Evolutionary conservation across 2,329 filamentous ascomycete species (phyloP).

Genomic region (Geoglossum cookeanum): DNA sequence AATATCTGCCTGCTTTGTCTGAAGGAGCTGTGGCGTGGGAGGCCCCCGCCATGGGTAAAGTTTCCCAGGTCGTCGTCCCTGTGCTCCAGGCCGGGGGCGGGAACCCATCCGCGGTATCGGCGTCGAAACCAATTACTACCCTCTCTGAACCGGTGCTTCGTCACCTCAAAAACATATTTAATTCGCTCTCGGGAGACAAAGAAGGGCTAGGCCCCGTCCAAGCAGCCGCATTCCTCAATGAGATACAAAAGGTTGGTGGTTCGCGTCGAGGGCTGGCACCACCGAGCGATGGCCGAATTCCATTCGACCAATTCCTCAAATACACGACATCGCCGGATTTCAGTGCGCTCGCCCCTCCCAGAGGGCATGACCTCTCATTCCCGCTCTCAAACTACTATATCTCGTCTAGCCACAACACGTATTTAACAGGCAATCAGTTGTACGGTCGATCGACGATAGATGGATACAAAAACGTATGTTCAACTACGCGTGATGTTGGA

Average conservation of each 20-base stretch:
- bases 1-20: neutral
- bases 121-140: neutral
- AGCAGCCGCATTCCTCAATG: neutral
- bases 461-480: slow-evolving; percentile 53
- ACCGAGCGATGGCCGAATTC: neutral
- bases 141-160: neutral
- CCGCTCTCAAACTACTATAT: slow-evolving; percentile 84
- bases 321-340: slow-evolving; percentile 29
- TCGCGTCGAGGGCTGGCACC: neutral
- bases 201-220: neutral
- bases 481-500: neutral
- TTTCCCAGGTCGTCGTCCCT: neutral
- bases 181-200: neutral
- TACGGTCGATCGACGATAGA: slow-evolving; percentile 58
- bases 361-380: slow-evolving; percentile 38
- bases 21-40: neutral
- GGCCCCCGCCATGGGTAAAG: neutral
- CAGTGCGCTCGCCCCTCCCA: slow-evolving; percentile 25
- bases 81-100: slow-evolving; percentile 1
- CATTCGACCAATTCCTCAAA: slow-evolving; percentile 24
- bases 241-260: neutral
- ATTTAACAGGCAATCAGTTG: slow-evolving; percentile 71
- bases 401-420: slow-evolving; percentile 89
- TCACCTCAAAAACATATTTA: slow-evolving; percentile 4
- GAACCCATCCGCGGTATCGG: neutral